Base-by-base conservation (phyloP, 2,329 filamentous ascomycete species). In the Fusarium virguliforme region DNA sequence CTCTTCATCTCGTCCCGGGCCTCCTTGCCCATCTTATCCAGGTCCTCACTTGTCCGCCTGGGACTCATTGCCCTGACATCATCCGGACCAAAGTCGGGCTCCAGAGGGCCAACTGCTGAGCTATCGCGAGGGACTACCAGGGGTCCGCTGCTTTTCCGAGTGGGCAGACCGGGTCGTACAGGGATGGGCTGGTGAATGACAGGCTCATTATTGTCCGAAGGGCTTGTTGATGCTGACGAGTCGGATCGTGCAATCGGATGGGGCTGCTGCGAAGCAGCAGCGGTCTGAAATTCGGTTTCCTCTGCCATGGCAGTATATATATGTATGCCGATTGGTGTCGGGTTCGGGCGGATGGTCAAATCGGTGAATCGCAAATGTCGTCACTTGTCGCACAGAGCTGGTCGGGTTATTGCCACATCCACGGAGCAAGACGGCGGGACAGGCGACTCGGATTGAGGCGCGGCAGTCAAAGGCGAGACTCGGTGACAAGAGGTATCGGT, bases 61-160 rank as follows among this genome's bases (percentile, higher is more conserved):
- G 95, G 95, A 79, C 95, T 98, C 95, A 99, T 98, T 67, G 94
- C 93, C 76, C 95, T 87, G 68, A 96, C 95, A 80, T 98, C 95
- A 79, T 94, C 92, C 26, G 94, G 92, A 28, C 94, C 94, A 74
- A 94, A 93, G 70, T 93, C 88, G 68, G 92, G 88, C 70, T 94
- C 91, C 67, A 91, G 84, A 37, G 93, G 89, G 72, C 93, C 92
- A 67, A 94, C 89, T 65, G 91, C 89, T 22, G 88, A 89, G 75
- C 88, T 92, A 77, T 95, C 92, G 73, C 93, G 89, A 37, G 92
- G 91, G 40, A 97, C 92, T 70, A 95, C 92, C 71, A 96, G 91
- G 53, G 94, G 94, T 63, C 92, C 92, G 79, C 92, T 95, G 74
- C 91, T 93, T 81, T 94, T 94, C 54, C 93, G 88, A 74, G 89